These are phyloP conservation scores for Thielaviopsis euricoi DNA, from an alignment of 2,329 filamentous ascomycete genomes.

Conservation along the genomic window DNA sequence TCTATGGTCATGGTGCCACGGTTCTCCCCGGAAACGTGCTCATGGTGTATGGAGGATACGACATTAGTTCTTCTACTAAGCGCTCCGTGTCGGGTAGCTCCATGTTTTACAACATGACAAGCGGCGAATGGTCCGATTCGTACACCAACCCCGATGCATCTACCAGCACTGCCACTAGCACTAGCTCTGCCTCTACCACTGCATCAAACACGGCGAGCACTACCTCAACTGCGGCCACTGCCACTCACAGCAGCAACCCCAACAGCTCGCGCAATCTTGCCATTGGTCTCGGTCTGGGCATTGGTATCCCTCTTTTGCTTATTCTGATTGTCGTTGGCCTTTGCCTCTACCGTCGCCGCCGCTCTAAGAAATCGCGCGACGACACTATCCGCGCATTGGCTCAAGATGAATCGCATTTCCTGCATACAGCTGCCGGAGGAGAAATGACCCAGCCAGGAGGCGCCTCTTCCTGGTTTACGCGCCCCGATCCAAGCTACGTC, in stretches of 20 bases:
- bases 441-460: slow-evolving; percentile 27
- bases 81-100: slow-evolving; percentile 17
- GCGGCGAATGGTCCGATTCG: slow-evolving; percentile 32
- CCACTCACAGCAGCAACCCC: background rate
- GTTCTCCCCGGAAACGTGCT: slow-evolving; percentile 51
- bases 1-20: slow-evolving; percentile 48
- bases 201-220: background rate
- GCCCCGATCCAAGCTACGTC: slow-evolving; percentile 8
- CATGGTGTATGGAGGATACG: slow-evolving; percentile 49
- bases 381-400: slow-evolving; percentile 31
- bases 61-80: slow-evolving; percentile 26
- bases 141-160: slow-evolving; percentile 22
- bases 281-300: slow-evolving; percentile 46
- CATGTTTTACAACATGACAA: slow-evolving; percentile 41
- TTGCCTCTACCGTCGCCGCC: slow-evolving; percentile 24
- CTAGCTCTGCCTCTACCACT: slow-evolving; percentile 8
- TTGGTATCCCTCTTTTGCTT: slow-evolving; percentile 40
- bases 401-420: slow-evolving; percentile 31
- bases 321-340: slow-evolving; percentile 31
- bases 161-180: background rate
- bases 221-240: background rate
- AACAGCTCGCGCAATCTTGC: slow-evolving; percentile 24
- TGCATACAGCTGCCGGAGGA: slow-evolving; percentile 17
- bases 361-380: slow-evolving; percentile 24
- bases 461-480: slow-evolving; percentile 18